phyloP scores from a whole-genome alignment of 2,329 filamentous ascomycete genomes.

The Incumbomyces delicatus region DNA sequence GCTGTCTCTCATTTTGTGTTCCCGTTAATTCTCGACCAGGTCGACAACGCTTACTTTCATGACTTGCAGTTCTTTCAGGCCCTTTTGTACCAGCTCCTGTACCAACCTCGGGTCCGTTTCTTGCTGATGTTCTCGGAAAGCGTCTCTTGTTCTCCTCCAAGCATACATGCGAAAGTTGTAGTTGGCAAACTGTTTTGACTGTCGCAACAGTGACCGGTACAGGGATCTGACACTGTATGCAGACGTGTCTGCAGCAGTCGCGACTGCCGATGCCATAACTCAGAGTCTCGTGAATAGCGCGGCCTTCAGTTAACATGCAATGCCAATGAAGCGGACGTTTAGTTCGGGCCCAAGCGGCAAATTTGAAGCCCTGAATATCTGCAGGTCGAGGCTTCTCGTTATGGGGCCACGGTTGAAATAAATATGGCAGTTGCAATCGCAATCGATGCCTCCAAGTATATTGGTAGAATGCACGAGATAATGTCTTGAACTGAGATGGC shows the following conservation, averaged over 20 bases:
- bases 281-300: neutral
- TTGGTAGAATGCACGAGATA: too few species aligned
- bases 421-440: too few species aligned
- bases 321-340: too few species aligned
- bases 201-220: slow-evolving; percentile 83
- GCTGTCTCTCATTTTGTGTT: too few species aligned
- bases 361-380: too few species aligned
- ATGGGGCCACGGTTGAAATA: too few species aligned
- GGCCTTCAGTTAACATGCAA: too few species aligned
- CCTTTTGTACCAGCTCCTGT: slow-evolving; percentile 83
- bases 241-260: slow-evolving; percentile 28
- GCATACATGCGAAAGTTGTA: slow-evolving; percentile 99
- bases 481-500: too few species aligned
- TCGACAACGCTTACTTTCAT: slow-evolving; percentile 61
- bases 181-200: slow-evolving; percentile 74
- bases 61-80: slow-evolving; percentile 73
- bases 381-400: too few species aligned
- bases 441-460: too few species aligned
- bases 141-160: slow-evolving; percentile 77
- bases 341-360: too few species aligned
- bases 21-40: too few species aligned
- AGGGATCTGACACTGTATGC: slow-evolving; percentile 40
- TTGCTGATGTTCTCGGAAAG: slow-evolving; percentile 69
- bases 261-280: slow-evolving; percentile 34
- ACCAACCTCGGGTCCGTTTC: slow-evolving; percentile 65